Base-by-base conservation (phyloP, 2,329 filamentous ascomycete species). In the Nannizzia gypsea region DNA sequence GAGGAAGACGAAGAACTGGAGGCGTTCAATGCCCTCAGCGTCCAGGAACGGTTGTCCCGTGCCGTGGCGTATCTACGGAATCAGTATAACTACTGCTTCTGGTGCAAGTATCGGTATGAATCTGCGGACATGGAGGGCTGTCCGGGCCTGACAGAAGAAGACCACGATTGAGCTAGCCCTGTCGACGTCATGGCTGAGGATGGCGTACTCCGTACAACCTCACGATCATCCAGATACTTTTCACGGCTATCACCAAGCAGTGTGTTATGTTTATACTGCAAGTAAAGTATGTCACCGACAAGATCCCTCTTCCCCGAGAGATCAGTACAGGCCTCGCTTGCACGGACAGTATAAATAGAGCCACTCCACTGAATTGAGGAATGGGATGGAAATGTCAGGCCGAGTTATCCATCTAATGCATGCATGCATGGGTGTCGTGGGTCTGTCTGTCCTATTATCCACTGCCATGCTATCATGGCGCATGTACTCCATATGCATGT, bases 71-170 rank as follows among this genome's bases (percentile, higher is more conserved):
- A 88, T 72, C 72, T 99, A 59, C 81, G 93, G 40, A 77, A 83
- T 56, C 81, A 81, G 68, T 83, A 90, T 68, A 74, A 79, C 50
- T 99, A 99, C 71, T 99, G 93, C 75, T 96, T 96, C 71, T 99
- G 91, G 88, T 99, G 93, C 74, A 97, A 96, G 72, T 87, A 81
- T 72, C 78, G 78, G 58, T 99, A 96, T 71, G 81, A 84, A 34
- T 70, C 71, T 17, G 65, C 67, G 0, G 84, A 90, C 68, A 85
- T 96, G 86, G 89, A 93, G 11, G 91, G 89, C 0, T 99, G 93
- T 77, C 92, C 93, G 0, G 93, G 93, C 0, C 60, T 86, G 38
- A 88, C 84, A 0, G 93, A 96, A 73, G 90, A 96, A 68, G 91
- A 96, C 67, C 83, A 86, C 69, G 83, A 83, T 66, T 85, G 70